A percentile compares a stretch with the other conserved stretches of the same genome.
These are phyloP conservation scores for Rubus idaeus DNA, from an alignment of 306 rosid species.

Conservation along the genomic window DNA sequence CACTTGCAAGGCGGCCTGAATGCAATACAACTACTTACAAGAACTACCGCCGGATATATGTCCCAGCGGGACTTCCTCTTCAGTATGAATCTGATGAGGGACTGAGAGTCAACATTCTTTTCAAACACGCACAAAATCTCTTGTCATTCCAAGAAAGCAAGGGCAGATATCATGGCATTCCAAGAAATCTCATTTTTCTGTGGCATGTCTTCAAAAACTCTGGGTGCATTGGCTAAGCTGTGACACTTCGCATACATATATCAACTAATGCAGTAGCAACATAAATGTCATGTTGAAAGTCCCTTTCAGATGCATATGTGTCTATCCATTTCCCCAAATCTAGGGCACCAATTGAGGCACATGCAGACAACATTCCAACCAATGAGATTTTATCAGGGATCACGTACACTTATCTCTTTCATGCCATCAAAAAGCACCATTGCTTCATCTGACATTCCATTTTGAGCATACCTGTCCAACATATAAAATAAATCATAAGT, in stretches of 20 bases:
- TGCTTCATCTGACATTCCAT: slow-evolving; percentile 86
- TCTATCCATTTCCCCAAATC: slow-evolving; percentile 71
- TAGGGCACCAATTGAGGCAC: slow-evolving; percentile 77
- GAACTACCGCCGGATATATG: neutral
- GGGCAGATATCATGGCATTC: slow-evolving; percentile 95
- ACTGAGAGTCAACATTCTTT: neutral
- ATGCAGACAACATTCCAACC: slow-evolving; percentile 69
- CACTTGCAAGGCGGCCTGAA: neutral
- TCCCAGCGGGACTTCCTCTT: neutral
- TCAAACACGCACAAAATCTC: neutral
- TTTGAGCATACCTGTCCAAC: slow-evolving; percentile 80
- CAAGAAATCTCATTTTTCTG: slow-evolving; percentile 83
- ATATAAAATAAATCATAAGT: neutral
- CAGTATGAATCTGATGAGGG: neutral
- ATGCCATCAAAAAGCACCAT: slow-evolving; percentile 59
- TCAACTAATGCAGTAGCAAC: slow-evolving; percentile 81
- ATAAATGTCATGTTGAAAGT: slow-evolving; percentile 57
- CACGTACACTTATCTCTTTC: slow-evolving; percentile 49
- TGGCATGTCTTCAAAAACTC: slow-evolving; percentile 74
- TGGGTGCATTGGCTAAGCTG: slow-evolving; percentile 64
- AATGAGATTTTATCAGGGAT: slow-evolving; percentile 70
- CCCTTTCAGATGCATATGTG: slow-evolving; percentile 64
- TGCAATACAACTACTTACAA: neutral
- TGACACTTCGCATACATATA: slow-evolving; percentile 97
- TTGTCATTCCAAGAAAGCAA: slow-evolving; percentile 72